These are phyloP conservation scores for Mycena capillaripes DNA, from an alignment of 768 basidiomycete species.

Conservation along the genomic window DNA sequence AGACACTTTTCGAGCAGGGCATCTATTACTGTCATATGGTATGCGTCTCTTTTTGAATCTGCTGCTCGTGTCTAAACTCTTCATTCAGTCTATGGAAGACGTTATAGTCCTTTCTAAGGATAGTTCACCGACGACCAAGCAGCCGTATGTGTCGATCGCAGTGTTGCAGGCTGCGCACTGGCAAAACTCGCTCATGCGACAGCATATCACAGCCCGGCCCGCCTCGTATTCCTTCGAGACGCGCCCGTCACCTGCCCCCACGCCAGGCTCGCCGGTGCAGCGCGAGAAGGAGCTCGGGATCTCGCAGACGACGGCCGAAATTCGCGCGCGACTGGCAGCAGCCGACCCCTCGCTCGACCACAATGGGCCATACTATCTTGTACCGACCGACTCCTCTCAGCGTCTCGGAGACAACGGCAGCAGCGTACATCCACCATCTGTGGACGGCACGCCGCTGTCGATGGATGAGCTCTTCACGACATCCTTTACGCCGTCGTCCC, in stretches of 20 bases:
- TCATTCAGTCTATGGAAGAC: slow-evolving; percentile 81
- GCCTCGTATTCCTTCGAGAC: slow-evolving; percentile 49
- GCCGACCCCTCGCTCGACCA: slow-evolving; percentile 37
- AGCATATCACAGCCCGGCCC: slow-evolving; percentile 64
- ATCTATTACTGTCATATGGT: slow-evolving; percentile 94
- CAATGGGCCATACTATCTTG: slow-evolving; percentile 68
- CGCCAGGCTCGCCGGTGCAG: slow-evolving; percentile 49
- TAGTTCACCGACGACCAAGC: slow-evolving; percentile 77
- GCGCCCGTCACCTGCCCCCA: slow-evolving; percentile 30
- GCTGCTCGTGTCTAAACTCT: slow-evolving; percentile 25
- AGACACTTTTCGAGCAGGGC: slow-evolving; percentile 76
- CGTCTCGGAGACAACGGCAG: slow-evolving; percentile 81
- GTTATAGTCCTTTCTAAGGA: slow-evolving; percentile 82
- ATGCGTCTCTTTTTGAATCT: slow-evolving; percentile 35
- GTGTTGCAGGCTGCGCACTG: slow-evolving; percentile 86
- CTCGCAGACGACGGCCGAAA: slow-evolving; percentile 65
- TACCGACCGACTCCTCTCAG: slow-evolving; percentile 77
- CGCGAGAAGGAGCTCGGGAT: slow-evolving; percentile 80
- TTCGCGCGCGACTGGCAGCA: slow-evolving; percentile 50
- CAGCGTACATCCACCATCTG: slow-evolving; percentile 52
- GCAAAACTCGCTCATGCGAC: slow-evolving; percentile 78
- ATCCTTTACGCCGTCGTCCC: slow-evolving; percentile 39
- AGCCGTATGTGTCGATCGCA: slow-evolving; percentile 75
- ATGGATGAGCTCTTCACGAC: slow-evolving; percentile 81
- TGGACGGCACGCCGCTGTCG: slow-evolving; percentile 53